Conservation (phyloP, 345 rosid species). For the Eutrema yunnanense region DNA sequence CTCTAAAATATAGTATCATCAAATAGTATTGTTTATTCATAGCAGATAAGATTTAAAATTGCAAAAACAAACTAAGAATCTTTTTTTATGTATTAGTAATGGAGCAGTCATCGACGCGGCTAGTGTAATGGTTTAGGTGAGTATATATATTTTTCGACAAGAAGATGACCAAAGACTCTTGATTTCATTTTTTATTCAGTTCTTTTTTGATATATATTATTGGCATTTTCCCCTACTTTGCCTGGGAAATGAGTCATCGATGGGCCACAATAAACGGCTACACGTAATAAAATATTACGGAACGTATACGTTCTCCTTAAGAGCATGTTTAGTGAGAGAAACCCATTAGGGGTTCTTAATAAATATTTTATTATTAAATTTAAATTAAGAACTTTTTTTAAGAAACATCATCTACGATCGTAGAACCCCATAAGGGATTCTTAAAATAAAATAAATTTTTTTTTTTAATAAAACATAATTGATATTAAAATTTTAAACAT, state of each 20-base stretch:
- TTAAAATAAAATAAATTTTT: no score
- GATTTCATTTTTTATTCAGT: neutral
- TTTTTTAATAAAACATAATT: no score
- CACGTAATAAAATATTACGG: neutral
- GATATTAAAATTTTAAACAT: no score
- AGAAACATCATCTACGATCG: no score
- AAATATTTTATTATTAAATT: no score
- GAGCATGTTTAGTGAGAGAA: no score
- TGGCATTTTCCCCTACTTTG: neutral
- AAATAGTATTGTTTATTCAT: neutral
- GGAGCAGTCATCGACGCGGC: slow-evolving; percentile 5
- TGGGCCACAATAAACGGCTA: neutral
- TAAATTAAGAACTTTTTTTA: no score
- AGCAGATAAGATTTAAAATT: neutral
- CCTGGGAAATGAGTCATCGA: neutral
- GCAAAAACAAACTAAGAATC: neutral
- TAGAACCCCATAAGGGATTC: no score
- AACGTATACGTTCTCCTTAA: neutral
- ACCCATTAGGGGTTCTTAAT: no score
- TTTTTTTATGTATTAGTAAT: neutral
- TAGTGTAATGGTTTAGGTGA: slow-evolving; percentile 8
- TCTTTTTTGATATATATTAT: neutral
- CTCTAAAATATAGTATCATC: neutral
- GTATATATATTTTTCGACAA: neutral
- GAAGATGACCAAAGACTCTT: neutral